Evolutionary conservation across 306 rosid genomes (phyloP).

Genomic region (Hylodesmum podocarpum): DNA sequence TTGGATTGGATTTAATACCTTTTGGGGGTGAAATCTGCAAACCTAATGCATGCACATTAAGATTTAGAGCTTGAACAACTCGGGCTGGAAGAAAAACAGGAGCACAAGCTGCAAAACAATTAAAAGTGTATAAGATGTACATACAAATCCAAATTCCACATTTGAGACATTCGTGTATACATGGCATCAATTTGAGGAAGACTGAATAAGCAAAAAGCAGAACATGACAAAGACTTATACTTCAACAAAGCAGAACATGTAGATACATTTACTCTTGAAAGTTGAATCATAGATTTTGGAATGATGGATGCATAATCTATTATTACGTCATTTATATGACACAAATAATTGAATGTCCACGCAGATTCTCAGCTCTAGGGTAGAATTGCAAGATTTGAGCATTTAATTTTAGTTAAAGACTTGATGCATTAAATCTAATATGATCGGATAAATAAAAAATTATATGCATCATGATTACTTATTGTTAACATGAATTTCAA

Average conservation of each 20-base stretch:
- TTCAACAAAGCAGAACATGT: background rate
- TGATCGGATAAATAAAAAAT: background rate
- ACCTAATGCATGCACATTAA: slow-evolving; percentile 64
- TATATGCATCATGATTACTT: background rate
- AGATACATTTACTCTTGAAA: background rate
- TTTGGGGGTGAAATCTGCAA: slow-evolving; percentile 54
- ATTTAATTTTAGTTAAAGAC: background rate
- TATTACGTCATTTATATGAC: background rate
- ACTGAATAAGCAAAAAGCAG: background rate
- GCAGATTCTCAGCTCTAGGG: background rate
- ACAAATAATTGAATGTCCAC: background rate
- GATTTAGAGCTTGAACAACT: slow-evolving; percentile 76
- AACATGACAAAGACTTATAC: background rate
- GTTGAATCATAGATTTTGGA: background rate
- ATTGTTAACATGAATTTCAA: background rate
- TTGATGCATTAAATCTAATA: background rate
- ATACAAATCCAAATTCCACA: background rate
- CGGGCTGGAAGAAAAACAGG: slow-evolving; percentile 70
- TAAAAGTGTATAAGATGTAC: background rate
- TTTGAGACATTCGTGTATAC: background rate
- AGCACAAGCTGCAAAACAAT: slow-evolving; percentile 55
- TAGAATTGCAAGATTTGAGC: background rate
- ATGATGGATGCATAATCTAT: background rate
- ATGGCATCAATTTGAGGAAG: background rate
- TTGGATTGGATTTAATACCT: slow-evolving; percentile 41